Conservation (phyloP, 768 basidiomycete genomes). For the Mycena vulgaris region DNA sequence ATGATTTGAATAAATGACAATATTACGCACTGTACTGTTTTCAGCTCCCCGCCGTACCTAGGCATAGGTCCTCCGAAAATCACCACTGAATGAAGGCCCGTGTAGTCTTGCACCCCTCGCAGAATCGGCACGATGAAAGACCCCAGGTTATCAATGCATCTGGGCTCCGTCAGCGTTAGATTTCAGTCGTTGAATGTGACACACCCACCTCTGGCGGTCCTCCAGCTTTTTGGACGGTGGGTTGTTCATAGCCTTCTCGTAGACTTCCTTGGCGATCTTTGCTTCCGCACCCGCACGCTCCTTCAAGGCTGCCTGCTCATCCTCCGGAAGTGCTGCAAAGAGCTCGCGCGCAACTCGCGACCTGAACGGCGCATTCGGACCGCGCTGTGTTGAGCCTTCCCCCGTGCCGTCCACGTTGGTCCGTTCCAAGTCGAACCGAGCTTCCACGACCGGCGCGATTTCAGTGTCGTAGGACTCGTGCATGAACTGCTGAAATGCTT, state of each 20-base stretch:
- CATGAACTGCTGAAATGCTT: constrained; percentile 26
- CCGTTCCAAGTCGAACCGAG: neutral
- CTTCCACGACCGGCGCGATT: neutral
- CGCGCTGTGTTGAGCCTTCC: neutral
- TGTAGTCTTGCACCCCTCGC: constrained; percentile 6
- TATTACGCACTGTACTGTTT: constrained; percentile 21
- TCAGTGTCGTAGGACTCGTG: neutral
- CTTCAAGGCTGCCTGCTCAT: neutral
- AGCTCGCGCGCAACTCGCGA: neutral
- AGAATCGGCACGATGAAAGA: constrained; percentile 19
- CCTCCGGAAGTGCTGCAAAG: neutral
- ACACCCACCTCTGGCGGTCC: constrained; percentile 18
- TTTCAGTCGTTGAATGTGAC: no score
- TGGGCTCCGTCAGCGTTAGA: no score
- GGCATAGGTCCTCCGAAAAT: constrained; percentile 23
- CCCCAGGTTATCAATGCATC: constrained; percentile 7
- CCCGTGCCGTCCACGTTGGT: neutral
- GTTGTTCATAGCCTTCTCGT: neutral
- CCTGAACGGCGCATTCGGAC: neutral
- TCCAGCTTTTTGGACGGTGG: neutral
- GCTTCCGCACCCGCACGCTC: neutral
- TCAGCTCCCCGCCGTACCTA: constrained; percentile 11
- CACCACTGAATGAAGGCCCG: neutral
- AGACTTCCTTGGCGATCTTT: neutral
- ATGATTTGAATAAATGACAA: no score